Conservation (phyloP, 306 rosid genomes). For the Cicer pinnatifidum region DNA sequence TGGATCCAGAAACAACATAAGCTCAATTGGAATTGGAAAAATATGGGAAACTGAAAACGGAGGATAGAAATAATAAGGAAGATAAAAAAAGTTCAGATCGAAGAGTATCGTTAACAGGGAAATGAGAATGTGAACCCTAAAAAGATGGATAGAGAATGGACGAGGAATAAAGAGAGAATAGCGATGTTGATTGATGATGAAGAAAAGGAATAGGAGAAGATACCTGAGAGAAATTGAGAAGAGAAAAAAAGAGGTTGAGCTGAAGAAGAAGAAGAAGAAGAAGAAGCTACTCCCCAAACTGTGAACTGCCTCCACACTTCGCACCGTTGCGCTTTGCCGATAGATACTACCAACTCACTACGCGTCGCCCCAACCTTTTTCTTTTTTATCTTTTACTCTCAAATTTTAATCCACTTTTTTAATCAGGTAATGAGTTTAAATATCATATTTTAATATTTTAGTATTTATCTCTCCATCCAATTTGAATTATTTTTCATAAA, state of each 20-base stretch:
- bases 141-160: slow-evolving; percentile 5
- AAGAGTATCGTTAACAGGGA: neutral
- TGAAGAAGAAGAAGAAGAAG: neutral
- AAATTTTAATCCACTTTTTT: too few relatives aligned
- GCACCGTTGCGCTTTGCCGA: neutral
- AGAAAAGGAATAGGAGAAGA: neutral
- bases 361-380: too few relatives aligned
- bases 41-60: neutral
- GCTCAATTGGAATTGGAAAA: neutral
- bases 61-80: slow-evolving; percentile 4
- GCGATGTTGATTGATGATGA: neutral
- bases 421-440: too few relatives aligned
- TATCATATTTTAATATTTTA: too few relatives aligned
- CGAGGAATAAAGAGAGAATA: neutral
- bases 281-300: neutral
- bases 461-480: too few relatives aligned
- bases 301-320: neutral
- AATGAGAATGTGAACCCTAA: slow-evolving; percentile 50
- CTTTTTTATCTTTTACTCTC: too few relatives aligned
- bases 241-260: neutral
- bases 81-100: slow-evolving; percentile 40
- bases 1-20: slow-evolving; percentile 18
- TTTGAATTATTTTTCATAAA: too few relatives aligned
- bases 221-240: slow-evolving; percentile 39
- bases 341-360: neutral